Base-by-base conservation (phyloP, 73 alveolate species). In the Blepharisma stoltei region DNA sequence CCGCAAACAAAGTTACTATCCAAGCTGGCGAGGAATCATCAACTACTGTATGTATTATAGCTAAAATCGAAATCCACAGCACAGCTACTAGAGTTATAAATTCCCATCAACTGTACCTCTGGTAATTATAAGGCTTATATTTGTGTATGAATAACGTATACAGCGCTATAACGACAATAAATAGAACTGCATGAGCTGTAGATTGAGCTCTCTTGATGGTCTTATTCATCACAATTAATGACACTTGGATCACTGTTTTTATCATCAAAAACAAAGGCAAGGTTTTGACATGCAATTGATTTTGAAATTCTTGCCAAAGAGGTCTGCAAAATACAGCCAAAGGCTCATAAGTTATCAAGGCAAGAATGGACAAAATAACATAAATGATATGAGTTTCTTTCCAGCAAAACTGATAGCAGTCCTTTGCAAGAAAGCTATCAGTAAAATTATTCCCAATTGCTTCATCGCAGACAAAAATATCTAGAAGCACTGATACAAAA, bases 321-420 rank as follows among this genome's bases (percentile, higher is more conserved):
- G 79, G 79, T 23, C 79, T 23, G 27, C 67, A 18, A 43, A 44
- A 69, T 23, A 25, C 65, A 69, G 79, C 79, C 21, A 69, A 11
- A 69, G 79, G 79, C n/a, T 69, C 67, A 69, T 44, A 69, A 69
- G 38, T 14, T 9, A 69, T 46, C 11, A 69, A 18, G 2, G 79
- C 79, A n/a, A 69, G 25, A 38, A 44, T 25, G 1, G 79, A 23
- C 79, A 69, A 14, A 7, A 25, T 80, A 44, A 69, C n/a, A 44
- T 69, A 69, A 38, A 53, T 4, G 14, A 18, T n/a, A 69, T 69
- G 79, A 18, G 11, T 25, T n/a, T 43, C 27, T 44, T 4, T 43
- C 79, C 79, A 69, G 79, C 79, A 69, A 38, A 14, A 7, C 71
- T 18, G 27, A 69, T 69, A 69, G 45, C 79, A 69, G 27, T 69